Percentiles rank a stretch among this genome's conserved stretches.
Conservation (phyloP, 768 basidiomycete genomes). For the Holtermannia corniformis region DNA sequence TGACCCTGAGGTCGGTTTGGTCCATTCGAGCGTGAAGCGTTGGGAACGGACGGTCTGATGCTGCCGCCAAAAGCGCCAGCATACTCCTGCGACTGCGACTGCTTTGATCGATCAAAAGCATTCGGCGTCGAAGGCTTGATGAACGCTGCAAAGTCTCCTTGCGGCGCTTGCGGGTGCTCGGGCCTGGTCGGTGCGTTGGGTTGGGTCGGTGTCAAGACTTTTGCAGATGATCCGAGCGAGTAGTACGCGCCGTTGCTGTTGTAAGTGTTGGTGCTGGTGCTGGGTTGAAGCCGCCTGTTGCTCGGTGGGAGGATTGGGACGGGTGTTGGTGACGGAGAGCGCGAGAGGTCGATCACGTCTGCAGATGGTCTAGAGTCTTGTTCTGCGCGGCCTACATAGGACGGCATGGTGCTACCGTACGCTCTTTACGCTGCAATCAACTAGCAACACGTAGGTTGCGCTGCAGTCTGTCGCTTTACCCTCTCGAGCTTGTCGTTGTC, state of each 20-base stretch:
- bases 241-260: background rate
- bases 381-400: background rate
- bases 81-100: background rate
- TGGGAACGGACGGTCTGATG: background rate
- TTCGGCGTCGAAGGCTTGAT: background rate
- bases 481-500: too few species aligned
- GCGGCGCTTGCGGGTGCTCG: background rate
- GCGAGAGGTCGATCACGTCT: conserved; percentile 8
- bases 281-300: background rate
- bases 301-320: background rate
- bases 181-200: background rate
- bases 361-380: background rate
- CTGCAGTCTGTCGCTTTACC: too few species aligned
- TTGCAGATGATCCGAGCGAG: conserved; percentile 7
- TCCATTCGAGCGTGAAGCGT: conserved; percentile 8
- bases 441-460: too few species aligned
- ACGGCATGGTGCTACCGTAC: background rate
- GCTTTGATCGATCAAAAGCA: background rate
- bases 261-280: background rate
- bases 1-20: background rate
- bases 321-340: conserved; percentile 6
- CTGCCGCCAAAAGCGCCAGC: background rate
- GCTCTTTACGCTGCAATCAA: too few species aligned
- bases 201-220: background rate
- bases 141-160: background rate